A percentile compares a stretch with the other conserved stretches of the same genome.
Evolutionary conservation across 352 stramenopile species (phyloP).

Genomic region (Globisporangium megalacanthum): DNA sequence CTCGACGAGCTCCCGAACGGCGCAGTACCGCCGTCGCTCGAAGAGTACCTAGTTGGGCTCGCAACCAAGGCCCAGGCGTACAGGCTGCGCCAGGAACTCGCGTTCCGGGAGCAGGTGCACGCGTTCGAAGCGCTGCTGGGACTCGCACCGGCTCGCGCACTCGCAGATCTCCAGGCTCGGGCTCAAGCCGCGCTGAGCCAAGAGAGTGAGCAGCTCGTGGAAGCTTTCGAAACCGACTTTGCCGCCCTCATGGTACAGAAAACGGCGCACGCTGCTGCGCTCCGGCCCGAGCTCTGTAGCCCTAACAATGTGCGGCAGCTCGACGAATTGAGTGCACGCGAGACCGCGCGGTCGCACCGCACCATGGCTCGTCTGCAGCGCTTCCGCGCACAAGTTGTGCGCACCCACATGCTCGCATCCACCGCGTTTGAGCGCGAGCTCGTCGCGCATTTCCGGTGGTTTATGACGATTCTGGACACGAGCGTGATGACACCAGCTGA

Average conservation of each 20-base stretch:
- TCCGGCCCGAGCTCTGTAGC: conserved; percentile 72
- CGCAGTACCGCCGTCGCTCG: conserved; percentile 61
- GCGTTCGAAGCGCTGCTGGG: conserved; percentile 53
- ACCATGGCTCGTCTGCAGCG: conserved; percentile 24
- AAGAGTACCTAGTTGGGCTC: conserved; percentile 63
- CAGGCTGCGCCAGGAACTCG: conserved; percentile 40
- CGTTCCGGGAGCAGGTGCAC: conserved; percentile 58
- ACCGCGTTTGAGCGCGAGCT: conserved; percentile 48
- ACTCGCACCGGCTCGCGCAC: conserved; percentile 35
- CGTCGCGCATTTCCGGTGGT: conserved; percentile 30
- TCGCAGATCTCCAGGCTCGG: conserved; percentile 32
- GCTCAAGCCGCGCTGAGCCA: conserved; percentile 18
- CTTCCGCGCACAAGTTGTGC: conserved; percentile 29
- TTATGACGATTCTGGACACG: conserved; percentile 50
- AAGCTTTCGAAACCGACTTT: conserved; percentile 29
- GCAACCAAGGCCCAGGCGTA: conserved; percentile 57
- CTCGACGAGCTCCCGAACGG: conserved; percentile 54
- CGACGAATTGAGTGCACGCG: conserved; percentile 43
- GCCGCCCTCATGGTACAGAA: conserved; percentile 40
- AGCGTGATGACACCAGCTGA: conserved; percentile 59
- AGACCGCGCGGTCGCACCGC: conserved; percentile 31
- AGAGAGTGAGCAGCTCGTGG: conserved; percentile 7
- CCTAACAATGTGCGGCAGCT: conserved; percentile 58
- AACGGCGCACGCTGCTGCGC: conserved; percentile 34
- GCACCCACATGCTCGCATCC: conserved; percentile 21